Base-by-base conservation (phyloP, 768 basidiomycete genomes). In the Amanita exitialis region DNA sequence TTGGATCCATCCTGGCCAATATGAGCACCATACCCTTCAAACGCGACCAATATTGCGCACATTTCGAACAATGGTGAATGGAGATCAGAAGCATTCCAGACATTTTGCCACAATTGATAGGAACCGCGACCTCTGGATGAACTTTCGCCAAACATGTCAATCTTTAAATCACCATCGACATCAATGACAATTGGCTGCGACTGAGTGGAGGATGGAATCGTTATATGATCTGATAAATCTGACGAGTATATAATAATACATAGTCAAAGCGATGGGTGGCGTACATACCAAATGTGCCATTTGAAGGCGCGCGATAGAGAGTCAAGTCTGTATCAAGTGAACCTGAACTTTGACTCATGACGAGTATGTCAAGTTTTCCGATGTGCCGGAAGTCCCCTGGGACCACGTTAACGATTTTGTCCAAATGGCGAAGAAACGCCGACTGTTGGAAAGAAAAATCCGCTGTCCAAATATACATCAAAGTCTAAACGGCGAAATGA, bases 371-470 rank as follows among this genome's bases (percentile, higher is more conserved):
- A 3, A 98, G 75, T 58, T 80, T 83, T 27, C 96, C 96, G 51
- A 92, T 86, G 61, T 92, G 87, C 21, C 93, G 87, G 61, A 87
- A 96, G 67, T 99, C 96, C 18, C 89, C 90, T 0, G 94, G 93
- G 8, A 98, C 78, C 46, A 94, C 83, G 61, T 96, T 96, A 54
- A 78, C 68, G 18, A 96, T 73, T 27, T 70, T 72, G 23, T 63
- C 56, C 6, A 76, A 65, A 67, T 88, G 83, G 47, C 66, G 71
- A 57, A 88, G 72, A 6, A 76, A 65, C 5, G 69, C 63, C 4
- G 77, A 69, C 47, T 72, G 70, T 53, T 70, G 58, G 59, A 82
- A 89, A 0, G 60, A 54, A 55, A 84, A 91, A 13, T 68, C 66
- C 35, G 78, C 87, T 90, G 46, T 0, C 10, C n/a, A 41, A 54